phyloP scores from a whole-genome alignment of 305 asterid genomes.

The Lippia alba region DNA sequence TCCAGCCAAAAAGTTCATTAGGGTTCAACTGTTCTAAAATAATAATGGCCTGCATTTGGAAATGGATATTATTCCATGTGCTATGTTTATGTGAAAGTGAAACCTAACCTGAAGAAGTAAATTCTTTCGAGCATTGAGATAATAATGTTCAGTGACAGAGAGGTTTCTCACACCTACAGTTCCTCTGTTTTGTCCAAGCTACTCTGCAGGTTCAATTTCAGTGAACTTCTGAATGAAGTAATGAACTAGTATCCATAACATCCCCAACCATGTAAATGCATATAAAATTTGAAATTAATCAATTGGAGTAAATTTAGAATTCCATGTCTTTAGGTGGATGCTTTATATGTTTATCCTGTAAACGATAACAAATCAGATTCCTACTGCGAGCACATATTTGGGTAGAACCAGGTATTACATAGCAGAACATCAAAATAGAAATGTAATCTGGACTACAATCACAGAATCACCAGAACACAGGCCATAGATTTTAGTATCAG shows the following conservation, averaged over 20 bases:
- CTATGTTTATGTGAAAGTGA: background rate
- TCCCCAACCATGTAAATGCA: background rate
- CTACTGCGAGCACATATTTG: too few relatives aligned
- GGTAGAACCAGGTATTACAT: too few relatives aligned
- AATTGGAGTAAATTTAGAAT: background rate
- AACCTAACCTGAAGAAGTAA: background rate
- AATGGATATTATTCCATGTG: conserved; percentile 3
- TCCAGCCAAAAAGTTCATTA: conserved; percentile 1
- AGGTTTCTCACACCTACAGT: background rate
- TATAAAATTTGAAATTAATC: too few relatives aligned
- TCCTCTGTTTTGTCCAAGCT: background rate
- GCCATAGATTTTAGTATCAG: too few relatives aligned
- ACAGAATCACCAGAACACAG: too few relatives aligned
- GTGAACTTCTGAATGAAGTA: background rate
- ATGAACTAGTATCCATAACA: background rate
- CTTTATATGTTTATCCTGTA: too few relatives aligned
- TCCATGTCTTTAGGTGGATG: background rate
- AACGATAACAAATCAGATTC: too few relatives aligned
- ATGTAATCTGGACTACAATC: too few relatives aligned
- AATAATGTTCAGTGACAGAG: background rate
- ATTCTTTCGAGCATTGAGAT: conserved; percentile 1
- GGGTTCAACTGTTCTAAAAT: conserved; percentile 4
- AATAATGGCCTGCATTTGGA: conserved; percentile 7
- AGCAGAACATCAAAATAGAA: too few relatives aligned
- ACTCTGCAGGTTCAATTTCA: background rate